Evolutionary conservation across 495 filamentous ascomycete species (phyloP), one percentile per base, ranked within the genome.

Genomic region (Penicillium cosmopolitanum): DNA sequence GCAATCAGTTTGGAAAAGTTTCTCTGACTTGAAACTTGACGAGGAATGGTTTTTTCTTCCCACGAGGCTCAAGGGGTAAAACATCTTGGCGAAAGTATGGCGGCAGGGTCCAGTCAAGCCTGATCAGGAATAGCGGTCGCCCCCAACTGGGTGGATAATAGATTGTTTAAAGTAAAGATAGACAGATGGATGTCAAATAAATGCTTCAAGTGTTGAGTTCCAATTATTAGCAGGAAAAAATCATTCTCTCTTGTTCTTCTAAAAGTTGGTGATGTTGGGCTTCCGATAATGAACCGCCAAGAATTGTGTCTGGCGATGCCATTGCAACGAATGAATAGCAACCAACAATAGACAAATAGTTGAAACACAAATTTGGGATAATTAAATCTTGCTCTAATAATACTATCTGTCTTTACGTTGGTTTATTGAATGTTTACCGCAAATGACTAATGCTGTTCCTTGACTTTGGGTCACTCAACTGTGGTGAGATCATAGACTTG

Each of bases 401-500:
- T 31, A 31, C 28, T 31, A 23, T 31, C 6, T 31, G 1, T 9
- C 28, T 8, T 31, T 31, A 9, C 1, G 8, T 8, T 31, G 2
- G 8, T 31, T 31, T 9, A 31, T 31, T 8, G 4, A 31, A 31
- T 31, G 10, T 1, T 38, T 38, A 13, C 36, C 36, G 3, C 36
- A 1, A n/a, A 38, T 38, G 36, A 6, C 36, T 38, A 12, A 38
- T 13, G 11, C 42, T 10, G 16, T n/a, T 5, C 36, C 8, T 19
- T 44, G 16, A 44, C 16, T 8, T 44, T 6, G 42, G 42, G 42
- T 44, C 42, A 19, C n/a, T 10, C 42, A 44, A 44, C 16, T 44
- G 16, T 44, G 42, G n/a, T 44, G 42, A 44, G 15, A 19, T 44
- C 42, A 44, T 44, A 44, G 42, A 44, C 42, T 44, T 19, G 6